A percentile compares a stretch with the other conserved stretches of the same genome.
phyloP scores from a whole-genome alignment of 306 rosid species.

The Quercus dentata region DNA sequence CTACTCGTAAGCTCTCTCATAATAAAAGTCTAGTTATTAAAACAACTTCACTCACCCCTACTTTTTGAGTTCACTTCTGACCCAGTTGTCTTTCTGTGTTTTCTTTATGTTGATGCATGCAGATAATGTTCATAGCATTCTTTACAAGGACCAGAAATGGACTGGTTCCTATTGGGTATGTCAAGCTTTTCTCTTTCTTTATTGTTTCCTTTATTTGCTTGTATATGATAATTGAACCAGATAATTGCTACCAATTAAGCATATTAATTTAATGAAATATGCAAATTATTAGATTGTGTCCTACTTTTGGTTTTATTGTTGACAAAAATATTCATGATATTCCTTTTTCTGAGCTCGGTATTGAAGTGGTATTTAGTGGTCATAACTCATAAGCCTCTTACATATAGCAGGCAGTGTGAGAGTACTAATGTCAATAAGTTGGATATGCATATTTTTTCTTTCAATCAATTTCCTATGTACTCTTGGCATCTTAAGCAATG shows the following conservation, averaged over 20 bases:
- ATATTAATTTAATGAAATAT: background rate
- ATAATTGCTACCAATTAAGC: background rate
- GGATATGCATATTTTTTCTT: too few relatives aligned
- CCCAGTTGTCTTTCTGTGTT: background rate
- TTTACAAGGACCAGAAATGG: constrained; percentile 76
- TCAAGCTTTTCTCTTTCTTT: background rate
- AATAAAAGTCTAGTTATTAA: background rate
- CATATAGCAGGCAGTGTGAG: too few relatives aligned
- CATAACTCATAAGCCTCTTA: too few relatives aligned
- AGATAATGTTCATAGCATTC: constrained; percentile 86
- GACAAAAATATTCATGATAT: background rate
- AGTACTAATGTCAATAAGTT: too few relatives aligned
- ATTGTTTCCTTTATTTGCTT: background rate
- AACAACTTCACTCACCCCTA: background rate
- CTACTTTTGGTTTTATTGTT: background rate
- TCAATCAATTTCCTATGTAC: too few relatives aligned
- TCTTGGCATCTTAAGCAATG: too few relatives aligned
- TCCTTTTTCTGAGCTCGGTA: too few relatives aligned
- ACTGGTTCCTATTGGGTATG: constrained; percentile 84
- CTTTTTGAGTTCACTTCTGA: background rate
- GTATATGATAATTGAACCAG: background rate
- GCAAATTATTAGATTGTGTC: background rate
- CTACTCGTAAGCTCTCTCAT: constrained; percentile 39
- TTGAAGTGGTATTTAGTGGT: too few relatives aligned
- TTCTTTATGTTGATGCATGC: constrained; percentile 17